Evolutionary conservation across 306 rosid species (phyloP).

Genomic region (Lablab purpureus): DNA sequence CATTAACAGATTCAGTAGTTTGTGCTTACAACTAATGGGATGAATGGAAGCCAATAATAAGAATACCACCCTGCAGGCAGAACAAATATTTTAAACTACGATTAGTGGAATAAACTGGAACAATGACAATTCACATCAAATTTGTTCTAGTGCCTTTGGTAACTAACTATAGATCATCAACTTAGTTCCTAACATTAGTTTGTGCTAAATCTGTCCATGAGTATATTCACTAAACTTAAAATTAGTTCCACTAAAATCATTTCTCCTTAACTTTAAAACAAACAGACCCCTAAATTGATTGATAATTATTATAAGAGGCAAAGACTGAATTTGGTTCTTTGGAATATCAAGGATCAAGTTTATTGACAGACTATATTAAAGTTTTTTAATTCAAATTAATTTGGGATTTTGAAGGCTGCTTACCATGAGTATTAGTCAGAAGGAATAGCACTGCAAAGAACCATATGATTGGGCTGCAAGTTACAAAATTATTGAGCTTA

Average conservation of each 20-base stretch:
- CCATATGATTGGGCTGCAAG: constrained; percentile 88
- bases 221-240: too few relatives aligned
- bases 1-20: not conserved
- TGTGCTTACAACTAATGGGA: constrained; percentile 77
- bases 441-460: constrained; percentile 70
- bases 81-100: not conserved
- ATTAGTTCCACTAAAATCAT: too few relatives aligned
- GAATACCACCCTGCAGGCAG: constrained; percentile 70
- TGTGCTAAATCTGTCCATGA: too few relatives aligned
- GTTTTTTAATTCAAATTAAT: not conserved
- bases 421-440: constrained; percentile 72
- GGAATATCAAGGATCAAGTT: not conserved
- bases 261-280: not conserved
- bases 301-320: not conserved
- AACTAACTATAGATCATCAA: not conserved
- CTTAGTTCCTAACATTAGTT: not conserved
- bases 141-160: not conserved
- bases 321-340: not conserved
- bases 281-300: not conserved
- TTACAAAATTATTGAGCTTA: constrained; percentile 29
- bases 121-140: not conserved
- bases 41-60: constrained; percentile 80
- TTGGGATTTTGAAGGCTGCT: constrained; percentile 6
- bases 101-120: not conserved
- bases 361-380: not conserved